Evolutionary conservation across 2,329 filamentous ascomycete genomes (phyloP).

Genomic region (Keithomyces neogunnii): DNA sequence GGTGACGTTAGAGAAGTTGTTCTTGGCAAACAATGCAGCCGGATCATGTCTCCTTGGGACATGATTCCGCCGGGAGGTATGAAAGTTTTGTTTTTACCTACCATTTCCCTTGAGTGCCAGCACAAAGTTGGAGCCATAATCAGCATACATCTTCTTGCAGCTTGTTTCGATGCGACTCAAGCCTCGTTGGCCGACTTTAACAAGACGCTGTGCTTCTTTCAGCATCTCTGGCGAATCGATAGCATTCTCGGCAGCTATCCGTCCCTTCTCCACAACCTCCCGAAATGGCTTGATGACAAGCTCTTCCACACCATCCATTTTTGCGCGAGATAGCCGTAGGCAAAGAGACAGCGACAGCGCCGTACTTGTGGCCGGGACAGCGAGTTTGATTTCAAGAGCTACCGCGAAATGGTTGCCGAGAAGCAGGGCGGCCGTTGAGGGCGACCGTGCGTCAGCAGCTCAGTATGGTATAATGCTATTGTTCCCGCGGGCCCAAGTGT

Average conservation of each 20-base stretch:
- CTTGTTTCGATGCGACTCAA: slow-evolving; percentile 43
- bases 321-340: neutral
- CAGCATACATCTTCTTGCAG: slow-evolving; percentile 37
- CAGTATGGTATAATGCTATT: neutral
- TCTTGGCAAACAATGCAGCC: neutral
- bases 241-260: slow-evolving; percentile 37
- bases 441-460: neutral
- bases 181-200: slow-evolving; percentile 40
- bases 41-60: neutral
- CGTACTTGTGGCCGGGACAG: neutral
- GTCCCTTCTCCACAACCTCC: slow-evolving; percentile 45
- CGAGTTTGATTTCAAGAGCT: neutral
- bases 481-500: neutral
- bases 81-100: slow-evolving; percentile 19
- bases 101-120: slow-evolving; percentile 45
- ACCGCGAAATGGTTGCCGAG: neutral
- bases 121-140: slow-evolving; percentile 41
- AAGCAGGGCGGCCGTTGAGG: neutral
- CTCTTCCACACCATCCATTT: slow-evolving; percentile 31
- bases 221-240: slow-evolving; percentile 36
- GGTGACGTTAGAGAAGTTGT: neutral
- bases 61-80: neutral
- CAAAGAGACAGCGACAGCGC: neutral
- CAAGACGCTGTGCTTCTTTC: slow-evolving; percentile 37
- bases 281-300: slow-evolving; percentile 43